Percentiles rank a stretch among this genome's conserved stretches.
Conservation (phyloP, 257 asterid genomes). For the Phtheirospermum japonicum region DNA sequence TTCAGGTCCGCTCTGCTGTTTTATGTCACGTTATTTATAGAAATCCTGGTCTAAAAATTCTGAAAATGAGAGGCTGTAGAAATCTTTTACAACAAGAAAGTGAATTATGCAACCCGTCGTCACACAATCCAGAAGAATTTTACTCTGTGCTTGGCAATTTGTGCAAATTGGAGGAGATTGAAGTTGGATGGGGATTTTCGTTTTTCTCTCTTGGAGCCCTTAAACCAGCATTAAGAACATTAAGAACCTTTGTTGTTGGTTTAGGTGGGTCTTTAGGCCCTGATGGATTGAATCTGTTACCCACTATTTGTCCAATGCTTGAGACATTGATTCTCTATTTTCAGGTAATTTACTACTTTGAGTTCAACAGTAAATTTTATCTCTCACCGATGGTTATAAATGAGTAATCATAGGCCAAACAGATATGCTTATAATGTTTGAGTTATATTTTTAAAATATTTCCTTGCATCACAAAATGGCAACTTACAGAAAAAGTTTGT, state of each 20-base stretch:
- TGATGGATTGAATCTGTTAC: slow-evolving; percentile 64
- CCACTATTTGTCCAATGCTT: slow-evolving; percentile 65
- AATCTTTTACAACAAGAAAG: slow-evolving; percentile 40
- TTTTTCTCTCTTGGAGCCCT: slow-evolving; percentile 53
- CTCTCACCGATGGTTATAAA: slow-evolving; percentile 10
- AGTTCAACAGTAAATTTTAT: slow-evolving; percentile 8
- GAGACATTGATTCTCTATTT: slow-evolving; percentile 69
- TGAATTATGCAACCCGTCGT: slow-evolving; percentile 3
- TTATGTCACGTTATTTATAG: slow-evolving; percentile 50
- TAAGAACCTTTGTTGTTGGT: slow-evolving; percentile 59
- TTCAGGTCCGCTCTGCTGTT: slow-evolving; percentile 63
- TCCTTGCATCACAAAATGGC: not conserved
- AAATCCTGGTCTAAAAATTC: slow-evolving; percentile 54
- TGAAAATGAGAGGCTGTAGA: slow-evolving; percentile 73
- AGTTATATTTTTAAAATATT: not conserved
- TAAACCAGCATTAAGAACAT: slow-evolving; percentile 56
- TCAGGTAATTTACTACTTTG: slow-evolving; percentile 51
- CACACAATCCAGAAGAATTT: slow-evolving; percentile 36
- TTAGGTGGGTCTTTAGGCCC: slow-evolving; percentile 82
- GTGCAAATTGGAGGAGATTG: slow-evolving; percentile 68
- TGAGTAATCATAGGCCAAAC: slow-evolving; percentile 18
- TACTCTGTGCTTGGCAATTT: slow-evolving; percentile 52
- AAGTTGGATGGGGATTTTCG: slow-evolving; percentile 91
- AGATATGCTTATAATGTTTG: slow-evolving; percentile 6
- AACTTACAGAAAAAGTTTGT: not conserved